Evolutionary conservation across 1,284 basidiomycete species (phyloP).

Genomic region (Rhodotorula sp.): DNA sequence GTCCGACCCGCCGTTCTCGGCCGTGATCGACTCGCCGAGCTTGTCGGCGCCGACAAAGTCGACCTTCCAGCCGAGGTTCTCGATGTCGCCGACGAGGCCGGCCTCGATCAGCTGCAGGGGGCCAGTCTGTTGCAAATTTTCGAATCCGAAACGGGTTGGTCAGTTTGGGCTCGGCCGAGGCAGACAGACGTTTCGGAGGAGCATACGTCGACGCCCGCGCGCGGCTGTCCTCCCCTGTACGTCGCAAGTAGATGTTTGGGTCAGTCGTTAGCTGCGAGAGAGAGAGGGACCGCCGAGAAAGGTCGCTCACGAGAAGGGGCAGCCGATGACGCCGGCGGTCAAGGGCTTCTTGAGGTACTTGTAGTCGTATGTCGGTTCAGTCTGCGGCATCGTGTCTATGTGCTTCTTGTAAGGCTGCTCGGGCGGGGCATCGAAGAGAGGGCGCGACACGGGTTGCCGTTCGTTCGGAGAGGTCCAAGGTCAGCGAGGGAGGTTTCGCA

Average conservation of each 20-base stretch:
- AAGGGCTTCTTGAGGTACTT: constrained; percentile 25
- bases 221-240: constrained; percentile 57
- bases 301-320: constrained; percentile 45
- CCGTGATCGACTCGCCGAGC: constrained; percentile 59
- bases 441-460: too few species aligned
- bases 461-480: too few species aligned
- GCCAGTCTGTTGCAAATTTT: constrained; percentile 51
- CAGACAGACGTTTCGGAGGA: too few species aligned
- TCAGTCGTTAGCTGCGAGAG: too few species aligned
- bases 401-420: too few species aligned
- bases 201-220: constrained; percentile 75
- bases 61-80: constrained; percentile 81
- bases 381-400: constrained; percentile 5
- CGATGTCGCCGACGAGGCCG: constrained; percentile 74
- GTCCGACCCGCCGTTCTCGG: constrained; percentile 53
- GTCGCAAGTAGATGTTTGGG: too few species aligned
- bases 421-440: too few species aligned
- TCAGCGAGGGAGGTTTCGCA: too few species aligned
- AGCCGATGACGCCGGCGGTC: constrained; percentile 44
- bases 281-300: not conserved
- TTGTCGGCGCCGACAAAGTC: constrained; percentile 83
- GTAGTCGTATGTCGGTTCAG: constrained; percentile 25
- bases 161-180: too few species aligned
- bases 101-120: constrained; percentile 83
- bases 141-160: not conserved